These are phyloP conservation scores for Lactuca saligna DNA, from an alignment of 129 eudicot species.

Conservation along the genomic window DNA sequence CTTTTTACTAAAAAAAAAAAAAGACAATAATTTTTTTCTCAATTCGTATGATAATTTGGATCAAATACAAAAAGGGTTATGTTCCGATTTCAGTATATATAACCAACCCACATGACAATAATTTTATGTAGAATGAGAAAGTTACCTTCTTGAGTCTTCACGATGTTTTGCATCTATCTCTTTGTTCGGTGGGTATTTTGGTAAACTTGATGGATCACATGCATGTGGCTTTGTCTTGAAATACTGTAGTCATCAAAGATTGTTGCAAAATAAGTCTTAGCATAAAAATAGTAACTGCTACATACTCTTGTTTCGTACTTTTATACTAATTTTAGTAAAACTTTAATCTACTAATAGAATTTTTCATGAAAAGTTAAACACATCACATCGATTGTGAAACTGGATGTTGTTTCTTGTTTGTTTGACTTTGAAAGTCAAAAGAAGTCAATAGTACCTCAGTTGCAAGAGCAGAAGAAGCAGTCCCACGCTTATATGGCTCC, in stretches of 20 bases:
- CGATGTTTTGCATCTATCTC: constrained; percentile 97
- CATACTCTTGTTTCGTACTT: background rate
- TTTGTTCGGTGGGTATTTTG: constrained; percentile 90
- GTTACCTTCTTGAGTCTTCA: constrained; percentile 74
- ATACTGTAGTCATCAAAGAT: constrained; percentile 43
- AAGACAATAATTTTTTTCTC: constrained; percentile 7
- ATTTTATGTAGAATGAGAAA: no score
- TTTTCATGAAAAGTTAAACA: background rate
- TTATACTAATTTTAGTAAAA: background rate
- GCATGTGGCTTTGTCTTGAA: constrained; percentile 84
- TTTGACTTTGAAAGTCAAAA: constrained; percentile 16
- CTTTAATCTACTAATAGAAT: background rate
- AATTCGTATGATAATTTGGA: constrained; percentile 1
- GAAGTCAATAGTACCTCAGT: constrained; percentile 63
- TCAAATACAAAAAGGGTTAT: constrained; percentile 11
- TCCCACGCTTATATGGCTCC: constrained; percentile 82
- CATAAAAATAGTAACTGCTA: no score
- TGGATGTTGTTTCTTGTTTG: background rate
- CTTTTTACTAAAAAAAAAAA: constrained; percentile 46
- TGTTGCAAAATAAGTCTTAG: background rate
- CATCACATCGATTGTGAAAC: background rate
- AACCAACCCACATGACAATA: no score
- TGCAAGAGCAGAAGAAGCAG: constrained; percentile 83
- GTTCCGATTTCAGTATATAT: background rate
- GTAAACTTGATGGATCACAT: constrained; percentile 92